Evolutionary conservation across 2,329 filamentous ascomycete genomes (phyloP), one percentile per base, ranked within the genome.

Genomic region (Akanthomyces dipterigenus): DNA sequence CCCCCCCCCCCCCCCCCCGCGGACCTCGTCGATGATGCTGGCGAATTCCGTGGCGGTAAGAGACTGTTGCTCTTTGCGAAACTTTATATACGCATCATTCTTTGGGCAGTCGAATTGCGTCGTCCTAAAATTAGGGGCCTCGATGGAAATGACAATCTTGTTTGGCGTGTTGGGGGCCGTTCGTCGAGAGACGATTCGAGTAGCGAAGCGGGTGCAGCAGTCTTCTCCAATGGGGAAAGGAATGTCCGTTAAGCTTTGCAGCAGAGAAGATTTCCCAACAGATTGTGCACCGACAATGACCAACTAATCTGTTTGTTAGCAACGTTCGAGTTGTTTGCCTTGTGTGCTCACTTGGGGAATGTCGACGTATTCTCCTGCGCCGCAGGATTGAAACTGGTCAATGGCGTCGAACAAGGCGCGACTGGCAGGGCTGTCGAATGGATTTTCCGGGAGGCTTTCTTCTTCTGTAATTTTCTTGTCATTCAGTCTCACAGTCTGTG

Each of bases 211-310:
- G 48, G 74, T 76, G 55, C 74, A 76, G 20, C 70, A 67, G 0
- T 66, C 66, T 6, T 61, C 65, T 12, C 69, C 69, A 0, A 72
- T 68, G 0, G 70, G 71, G 38, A 76, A 76, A 0, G 74, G 74
- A 18, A 76, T 74, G 3, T 71, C 73, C 1, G 72, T 75, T 55
- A 76, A 62, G 22, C 70, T 74, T 51, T 71, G 71, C 2, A 76
- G 64, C 1, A 76, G 65, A 6, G 74, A 75, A 0, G 74, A 76
- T 26, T 76, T 76, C 3, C 73, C 74, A 2, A 71, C 67, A 0
- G 72, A 76, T 61, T 76, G 74, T 0, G 70, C 68, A 1, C 74
- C 73, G 0, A 75, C 72, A 31, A 76, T 73, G 1, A 76, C 68
- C 6, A 76, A 69, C 72, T 75, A 14, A 5, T 2, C 26, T 18